Conservation (phyloP, 257 asterid genomes). For the Oldenlandia corymbosa region DNA sequence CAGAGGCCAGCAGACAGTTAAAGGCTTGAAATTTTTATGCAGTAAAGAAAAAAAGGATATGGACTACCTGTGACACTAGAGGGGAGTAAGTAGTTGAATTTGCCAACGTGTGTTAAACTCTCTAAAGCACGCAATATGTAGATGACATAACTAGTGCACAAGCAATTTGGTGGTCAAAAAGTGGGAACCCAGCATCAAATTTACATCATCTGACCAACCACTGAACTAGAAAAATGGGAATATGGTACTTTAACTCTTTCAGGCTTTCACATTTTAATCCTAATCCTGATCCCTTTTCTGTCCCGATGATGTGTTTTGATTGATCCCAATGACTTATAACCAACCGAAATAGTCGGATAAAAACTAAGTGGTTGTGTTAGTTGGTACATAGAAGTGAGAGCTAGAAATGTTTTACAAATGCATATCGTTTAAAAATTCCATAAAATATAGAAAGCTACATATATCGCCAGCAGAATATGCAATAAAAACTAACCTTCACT, state of each 20-base stretch:
- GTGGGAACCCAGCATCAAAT: background rate
- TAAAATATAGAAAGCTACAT: background rate
- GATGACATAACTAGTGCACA: background rate
- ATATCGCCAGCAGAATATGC: background rate
- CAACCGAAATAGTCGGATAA: too few relatives aligned
- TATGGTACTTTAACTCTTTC: background rate
- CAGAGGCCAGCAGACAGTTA: slow-evolving; percentile 11
- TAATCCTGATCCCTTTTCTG: background rate
- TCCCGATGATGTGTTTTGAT: too few relatives aligned
- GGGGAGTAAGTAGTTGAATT: background rate
- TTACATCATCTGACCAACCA: background rate
- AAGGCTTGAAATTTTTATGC: background rate
- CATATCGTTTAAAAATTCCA: too few relatives aligned
- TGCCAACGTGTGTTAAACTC: background rate
- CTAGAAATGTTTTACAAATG: too few relatives aligned
- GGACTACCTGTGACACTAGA: background rate
- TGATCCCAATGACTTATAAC: too few relatives aligned
- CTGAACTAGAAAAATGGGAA: background rate
- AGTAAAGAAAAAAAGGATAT: background rate
- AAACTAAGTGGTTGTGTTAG: too few relatives aligned
- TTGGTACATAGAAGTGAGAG: too few relatives aligned
- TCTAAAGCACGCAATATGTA: background rate
- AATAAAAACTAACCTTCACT: slow-evolving; percentile 61
- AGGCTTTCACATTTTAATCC: background rate
- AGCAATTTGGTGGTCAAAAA: background rate